A percentile compares a stretch with the other conserved stretches of the same genome.
These are phyloP conservation scores for Cercospora sp. DNA, from an alignment of 2,329 filamentous ascomycete genomes.

Conservation along the genomic window DNA sequence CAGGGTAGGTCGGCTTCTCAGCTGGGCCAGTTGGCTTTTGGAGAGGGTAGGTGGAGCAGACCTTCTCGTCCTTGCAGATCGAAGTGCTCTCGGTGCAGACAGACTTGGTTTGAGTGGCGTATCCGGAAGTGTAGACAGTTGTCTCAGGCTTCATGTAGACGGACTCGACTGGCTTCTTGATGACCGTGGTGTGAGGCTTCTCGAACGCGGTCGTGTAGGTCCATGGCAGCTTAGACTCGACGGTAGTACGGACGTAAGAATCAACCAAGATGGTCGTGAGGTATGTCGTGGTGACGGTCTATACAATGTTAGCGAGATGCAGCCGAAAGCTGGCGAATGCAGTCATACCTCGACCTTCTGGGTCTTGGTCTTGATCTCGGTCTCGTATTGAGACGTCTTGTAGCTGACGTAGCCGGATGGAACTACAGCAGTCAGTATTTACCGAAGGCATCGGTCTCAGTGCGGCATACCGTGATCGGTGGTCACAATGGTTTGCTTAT, in stretches of 20 bases:
- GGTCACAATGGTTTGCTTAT: constrained; percentile 7
- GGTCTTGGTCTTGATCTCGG: constrained; percentile 13
- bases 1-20: neutral
- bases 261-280: constrained; percentile 6
- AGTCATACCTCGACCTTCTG: constrained; percentile 13
- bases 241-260: neutral
- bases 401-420: constrained; percentile 14
- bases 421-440: neutral
- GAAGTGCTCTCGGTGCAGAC: constrained; percentile 12
- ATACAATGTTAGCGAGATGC: neutral
- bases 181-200: constrained; percentile 11
- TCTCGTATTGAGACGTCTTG: constrained; percentile 4
- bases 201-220: constrained; percentile 14
- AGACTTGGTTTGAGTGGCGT: constrained; percentile 1
- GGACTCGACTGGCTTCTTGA: constrained; percentile 1
- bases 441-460: no score
- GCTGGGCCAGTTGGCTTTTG: neutral
- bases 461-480: constrained; percentile 5
- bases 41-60: neutral
- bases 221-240: neutral
- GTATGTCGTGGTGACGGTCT: constrained; percentile 13
- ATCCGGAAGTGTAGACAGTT: neutral
- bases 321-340: neutral
- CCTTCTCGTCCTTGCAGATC: constrained; percentile 4
- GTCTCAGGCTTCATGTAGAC: constrained; percentile 3